A percentile compares a stretch with the other conserved stretches of the same genome.
Conservation (phyloP, 805 yeast species). For the Starmerella davenportii region DNA sequence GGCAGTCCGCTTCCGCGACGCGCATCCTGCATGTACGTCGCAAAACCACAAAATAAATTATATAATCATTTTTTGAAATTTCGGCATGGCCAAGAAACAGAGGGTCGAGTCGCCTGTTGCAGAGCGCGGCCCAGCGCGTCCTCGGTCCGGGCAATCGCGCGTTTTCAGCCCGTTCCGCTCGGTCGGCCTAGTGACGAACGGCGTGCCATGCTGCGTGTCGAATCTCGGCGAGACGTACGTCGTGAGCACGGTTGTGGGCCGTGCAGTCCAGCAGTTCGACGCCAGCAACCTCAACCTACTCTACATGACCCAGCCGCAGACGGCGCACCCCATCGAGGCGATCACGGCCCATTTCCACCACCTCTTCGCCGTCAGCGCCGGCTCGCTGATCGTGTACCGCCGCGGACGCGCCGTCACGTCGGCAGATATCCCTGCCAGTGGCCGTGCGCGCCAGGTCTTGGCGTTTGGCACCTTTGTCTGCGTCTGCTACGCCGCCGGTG, state of each 20-base stretch:
- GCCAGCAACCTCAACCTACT: conserved; percentile 63
- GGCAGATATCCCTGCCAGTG: conserved; percentile 19
- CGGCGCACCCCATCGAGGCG: conserved; percentile 49
- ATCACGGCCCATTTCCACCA: conserved; percentile 68
- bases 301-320: conserved; percentile 69
- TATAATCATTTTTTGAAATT: background rate
- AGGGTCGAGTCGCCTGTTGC: background rate
- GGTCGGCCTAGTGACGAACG: conserved; percentile 77
- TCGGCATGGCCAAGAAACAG: conserved; percentile 3
- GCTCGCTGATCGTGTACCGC: conserved; percentile 55
- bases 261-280: conserved; percentile 81
- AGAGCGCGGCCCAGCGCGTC: background rate
- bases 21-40: too few relatives aligned
- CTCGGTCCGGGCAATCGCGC: background rate
- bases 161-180: conserved; percentile 18
- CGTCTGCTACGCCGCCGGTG: conserved; percentile 31
- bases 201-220: conserved; percentile 71
- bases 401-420: conserved; percentile 51
- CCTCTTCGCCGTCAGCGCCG: conserved; percentile 60
- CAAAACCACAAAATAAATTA: background rate
- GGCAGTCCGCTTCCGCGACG: too few relatives aligned
- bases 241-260: conserved; percentile 77
- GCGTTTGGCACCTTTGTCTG: conserved; percentile 68
- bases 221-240: conserved; percentile 76
- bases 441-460: conserved; percentile 31